These are phyloP conservation scores for Aspergillus sp. DNA, from an alignment of 2,329 filamentous ascomycete genomes.

Conservation along the genomic window DNA sequence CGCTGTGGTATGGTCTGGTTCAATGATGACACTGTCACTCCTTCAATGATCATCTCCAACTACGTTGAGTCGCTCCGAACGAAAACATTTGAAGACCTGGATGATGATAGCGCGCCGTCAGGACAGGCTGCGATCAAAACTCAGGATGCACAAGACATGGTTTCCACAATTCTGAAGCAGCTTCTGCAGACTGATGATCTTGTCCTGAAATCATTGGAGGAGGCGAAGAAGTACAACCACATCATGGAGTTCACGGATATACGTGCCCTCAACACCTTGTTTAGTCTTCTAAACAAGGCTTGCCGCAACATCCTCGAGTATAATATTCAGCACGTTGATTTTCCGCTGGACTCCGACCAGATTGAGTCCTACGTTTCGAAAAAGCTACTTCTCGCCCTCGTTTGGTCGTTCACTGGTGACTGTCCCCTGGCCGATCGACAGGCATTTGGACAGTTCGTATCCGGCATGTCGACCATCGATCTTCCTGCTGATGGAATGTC, in stretches of 20 bases:
- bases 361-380: constrained; percentile 87
- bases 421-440: constrained; percentile 87
- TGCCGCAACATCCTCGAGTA: constrained; percentile 93
- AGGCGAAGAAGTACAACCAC: constrained; percentile 77
- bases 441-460: constrained; percentile 79
- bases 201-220: constrained; percentile 70
- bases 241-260: constrained; percentile 98
- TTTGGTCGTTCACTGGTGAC: constrained; percentile 95
- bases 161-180: constrained; percentile 74
- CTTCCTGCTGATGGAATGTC: constrained; percentile 74
- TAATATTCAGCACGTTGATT: constrained; percentile 90
- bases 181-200: constrained; percentile 78
- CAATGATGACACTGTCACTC: constrained; percentile 93
- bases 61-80: constrained; percentile 82
- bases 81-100: constrained; percentile 87
- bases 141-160: constrained; percentile 71
- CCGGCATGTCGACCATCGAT: constrained; percentile 79
- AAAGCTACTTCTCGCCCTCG: constrained; percentile 85
- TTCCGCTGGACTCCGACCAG: constrained; percentile 85
- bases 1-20: constrained; percentile 99
- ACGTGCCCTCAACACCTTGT: constrained; percentile 85
- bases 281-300: constrained; percentile 92
- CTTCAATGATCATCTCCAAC: constrained; percentile 87
- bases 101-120: constrained; percentile 80
- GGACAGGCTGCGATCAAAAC: constrained; percentile 76